Evolutionary conservation across 352 stramenopile genomes (phyloP).

Genomic region (Phytophthora lateralis): DNA sequence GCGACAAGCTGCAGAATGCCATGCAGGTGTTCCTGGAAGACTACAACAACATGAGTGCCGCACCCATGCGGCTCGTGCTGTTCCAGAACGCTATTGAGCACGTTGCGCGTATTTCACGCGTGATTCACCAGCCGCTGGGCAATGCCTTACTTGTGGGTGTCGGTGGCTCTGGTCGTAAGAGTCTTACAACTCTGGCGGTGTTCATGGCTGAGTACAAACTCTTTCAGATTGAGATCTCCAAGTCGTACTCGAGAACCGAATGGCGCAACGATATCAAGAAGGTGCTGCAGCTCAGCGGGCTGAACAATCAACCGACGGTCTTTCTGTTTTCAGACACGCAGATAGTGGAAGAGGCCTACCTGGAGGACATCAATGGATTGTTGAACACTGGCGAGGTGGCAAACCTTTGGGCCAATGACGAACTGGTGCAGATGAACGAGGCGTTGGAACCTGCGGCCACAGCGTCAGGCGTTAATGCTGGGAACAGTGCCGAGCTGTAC

Average conservation of each 20-base stretch:
- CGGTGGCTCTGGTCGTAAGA: conserved; percentile 92
- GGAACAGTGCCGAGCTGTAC: conserved; percentile 80
- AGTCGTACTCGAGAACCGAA: conserved; percentile 92
- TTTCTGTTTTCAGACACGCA: conserved; percentile 95
- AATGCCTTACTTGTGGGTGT: conserved; percentile 95
- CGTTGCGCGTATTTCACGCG: conserved; percentile 91
- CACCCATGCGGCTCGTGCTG: conserved; percentile 94
- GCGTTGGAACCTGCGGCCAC: conserved; percentile 68
- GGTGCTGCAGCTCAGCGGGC: conserved; percentile 74
- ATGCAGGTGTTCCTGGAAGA: conserved; percentile 95
- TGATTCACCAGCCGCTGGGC: conserved; percentile 93
- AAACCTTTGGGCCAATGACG: conserved; percentile 92
- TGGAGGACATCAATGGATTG: conserved; percentile 94
- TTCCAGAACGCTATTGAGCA: conserved; percentile 97
- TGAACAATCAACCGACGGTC: conserved; percentile 88
- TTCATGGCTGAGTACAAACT: conserved; percentile 95
- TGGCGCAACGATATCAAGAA: conserved; percentile 95
- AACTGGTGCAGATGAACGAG: conserved; percentile 86
- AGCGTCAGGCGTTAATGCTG: conserved; percentile 68
- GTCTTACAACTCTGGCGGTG: conserved; percentile 92
- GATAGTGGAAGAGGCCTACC: conserved; percentile 92
- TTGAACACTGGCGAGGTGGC: conserved; percentile 94
- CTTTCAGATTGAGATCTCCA: conserved; percentile 97
- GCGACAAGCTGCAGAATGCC: conserved; percentile 68
- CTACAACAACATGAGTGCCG: conserved; percentile 95